Evolutionary conservation across 345 rosid genomes (phyloP), one percentile per base, ranked within the genome.

Genomic region (Melaleuca alternifolia): DNA sequence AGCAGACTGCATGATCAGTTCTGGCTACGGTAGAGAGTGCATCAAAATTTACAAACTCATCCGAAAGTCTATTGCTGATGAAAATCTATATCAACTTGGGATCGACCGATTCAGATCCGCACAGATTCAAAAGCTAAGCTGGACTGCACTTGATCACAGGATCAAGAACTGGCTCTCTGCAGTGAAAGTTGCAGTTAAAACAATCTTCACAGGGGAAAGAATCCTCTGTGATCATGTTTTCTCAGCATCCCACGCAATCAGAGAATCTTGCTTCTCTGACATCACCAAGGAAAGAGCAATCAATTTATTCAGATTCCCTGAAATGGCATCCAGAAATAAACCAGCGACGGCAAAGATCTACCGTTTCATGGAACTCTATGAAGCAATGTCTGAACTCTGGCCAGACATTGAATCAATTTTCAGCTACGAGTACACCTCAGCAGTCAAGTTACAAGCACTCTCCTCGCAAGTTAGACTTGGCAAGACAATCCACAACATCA

Each of bases 1-100:
- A 48, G 97, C 98, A 24, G 98, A 93, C 46, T 93, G 92, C 86
- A 96, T 97, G 99, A 92, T 93, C 75, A 87, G 91, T 52, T 93
- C 90, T 28, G 99, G 99, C 44, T 96, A 96, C 61, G 93, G 94
- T 10, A 93, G 92, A 87, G 99, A 95, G 87, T 96, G 99, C 13
- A 87, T 90, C 16, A 89, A 89, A 88, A 87, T 92, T 51, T 97
- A 95, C 85, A 93, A 91, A 52, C 62, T 87, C 61, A 83, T 87
- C 86, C 89, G 99, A 62, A 96, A 93, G 88, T 94, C 96, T 2
- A 88, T 93, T 6, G 93, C 96, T 7, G 95, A 96, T 52, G 96
- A 94, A 89, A 92, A 94, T 6, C 84, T 97, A 79, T 89, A 93
- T 84, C 91, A 89, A 28, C 93, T 97, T 3, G 94, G 98, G 30